A percentile compares a stretch with the other conserved stretches of the same genome.
Evolutionary conservation across 768 basidiomycete species (phyloP).

Genomic region (Lyophyllum decastes): DNA sequence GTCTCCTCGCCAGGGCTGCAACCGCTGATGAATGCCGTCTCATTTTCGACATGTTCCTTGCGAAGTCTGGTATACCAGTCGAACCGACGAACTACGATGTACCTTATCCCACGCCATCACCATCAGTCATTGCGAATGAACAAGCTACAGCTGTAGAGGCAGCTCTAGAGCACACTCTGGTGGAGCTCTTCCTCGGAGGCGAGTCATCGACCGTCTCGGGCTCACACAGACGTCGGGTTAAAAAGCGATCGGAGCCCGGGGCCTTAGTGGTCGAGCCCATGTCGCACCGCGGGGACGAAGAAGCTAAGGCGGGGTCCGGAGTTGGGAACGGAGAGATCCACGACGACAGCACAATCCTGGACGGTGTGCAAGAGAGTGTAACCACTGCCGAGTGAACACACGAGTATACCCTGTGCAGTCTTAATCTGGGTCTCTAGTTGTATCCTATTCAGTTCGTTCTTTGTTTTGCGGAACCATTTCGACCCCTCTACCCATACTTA

Average conservation of each 20-base stretch:
- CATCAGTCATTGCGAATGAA: conserved; percentile 27
- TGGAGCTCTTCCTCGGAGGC: conserved; percentile 46
- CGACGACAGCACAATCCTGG: neutral
- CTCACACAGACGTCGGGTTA: conserved; percentile 10
- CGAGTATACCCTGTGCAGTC: conserved; percentile 8
- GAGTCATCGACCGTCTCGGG: conserved; percentile 9
- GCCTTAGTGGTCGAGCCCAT: neutral
- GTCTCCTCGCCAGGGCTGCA: conserved; percentile 65
- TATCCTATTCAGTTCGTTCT: no score
- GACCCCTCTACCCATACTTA: neutral
- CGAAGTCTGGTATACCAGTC: conserved; percentile 50
- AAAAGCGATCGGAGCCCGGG: conserved; percentile 4
- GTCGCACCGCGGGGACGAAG: neutral
- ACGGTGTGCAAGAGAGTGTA: neutral
- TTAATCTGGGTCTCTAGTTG: neutral
- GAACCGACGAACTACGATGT: conserved; percentile 31
- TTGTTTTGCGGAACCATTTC: neutral
- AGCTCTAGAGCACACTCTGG: conserved; percentile 48
- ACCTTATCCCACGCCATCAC: conserved; percentile 35
- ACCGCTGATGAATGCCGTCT: conserved; percentile 83
- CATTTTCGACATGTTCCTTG: conserved; percentile 81
- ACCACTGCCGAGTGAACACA: neutral
- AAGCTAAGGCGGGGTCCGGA: neutral
- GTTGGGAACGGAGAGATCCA: neutral
- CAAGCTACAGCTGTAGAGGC: conserved; percentile 23